Conservation (phyloP, 1,139 yeast genomes). For the Yamadazyma triangularis region DNA sequence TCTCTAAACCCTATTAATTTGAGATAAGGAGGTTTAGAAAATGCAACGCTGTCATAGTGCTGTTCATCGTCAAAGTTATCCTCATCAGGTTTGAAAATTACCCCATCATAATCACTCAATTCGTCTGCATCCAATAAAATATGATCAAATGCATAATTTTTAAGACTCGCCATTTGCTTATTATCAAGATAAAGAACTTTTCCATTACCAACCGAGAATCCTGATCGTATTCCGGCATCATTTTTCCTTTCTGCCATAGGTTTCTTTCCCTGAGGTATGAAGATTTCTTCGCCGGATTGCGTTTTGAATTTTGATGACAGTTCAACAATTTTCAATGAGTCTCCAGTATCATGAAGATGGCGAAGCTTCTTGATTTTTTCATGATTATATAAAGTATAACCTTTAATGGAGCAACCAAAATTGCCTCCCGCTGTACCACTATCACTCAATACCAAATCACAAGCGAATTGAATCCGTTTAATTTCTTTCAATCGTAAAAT, state of each 20-base stretch:
- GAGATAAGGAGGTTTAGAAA: slow-evolving; percentile 33
- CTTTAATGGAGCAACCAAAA: slow-evolving; percentile 63
- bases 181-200: slow-evolving; percentile 23
- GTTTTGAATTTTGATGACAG: slow-evolving; percentile 33
- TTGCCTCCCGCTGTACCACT: slow-evolving; percentile 34
- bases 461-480: slow-evolving; percentile 57
- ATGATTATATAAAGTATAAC: slow-evolving; percentile 59
- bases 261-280: slow-evolving; percentile 10
- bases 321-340: slow-evolving; percentile 48
- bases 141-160: slow-evolving; percentile 35
- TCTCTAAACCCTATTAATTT: slow-evolving; percentile 67
- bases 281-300: slow-evolving; percentile 17
- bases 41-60: slow-evolving; percentile 12
- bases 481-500: slow-evolving; percentile 58
- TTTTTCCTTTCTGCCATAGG: slow-evolving; percentile 37
- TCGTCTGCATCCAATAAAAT: slow-evolving; percentile 20
- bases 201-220: slow-evolving; percentile 25
- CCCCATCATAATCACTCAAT: slow-evolving; percentile 12
- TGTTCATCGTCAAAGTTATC: slow-evolving; percentile 10
- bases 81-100: slow-evolving; percentile 7
- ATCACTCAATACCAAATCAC: slow-evolving; percentile 47
- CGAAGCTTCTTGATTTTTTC: slow-evolving; percentile 42
- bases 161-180: slow-evolving; percentile 26
- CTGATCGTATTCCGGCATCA: slow-evolving; percentile 27
- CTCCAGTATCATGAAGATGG: slow-evolving; percentile 48